A percentile compares a stretch with the other conserved stretches of the same genome.
These are phyloP conservation scores for Rhexocercosporidium sp. DNA, from an alignment of 2,329 filamentous ascomycete genomes.

Conservation along the genomic window DNA sequence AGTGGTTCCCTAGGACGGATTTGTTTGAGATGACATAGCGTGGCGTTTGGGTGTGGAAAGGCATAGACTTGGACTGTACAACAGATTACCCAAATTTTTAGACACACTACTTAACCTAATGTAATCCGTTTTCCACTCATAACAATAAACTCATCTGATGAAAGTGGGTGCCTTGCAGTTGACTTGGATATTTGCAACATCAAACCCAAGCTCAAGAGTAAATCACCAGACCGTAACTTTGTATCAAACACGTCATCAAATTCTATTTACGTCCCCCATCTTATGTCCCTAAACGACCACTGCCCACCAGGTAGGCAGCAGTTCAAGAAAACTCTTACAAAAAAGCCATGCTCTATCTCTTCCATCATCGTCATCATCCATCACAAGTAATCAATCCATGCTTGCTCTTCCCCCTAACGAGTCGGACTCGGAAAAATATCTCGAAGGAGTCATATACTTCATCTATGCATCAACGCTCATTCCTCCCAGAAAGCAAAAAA, in stretches of 20 bases:
- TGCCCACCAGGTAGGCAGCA: background rate
- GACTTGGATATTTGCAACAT: background rate
- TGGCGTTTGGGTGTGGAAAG: background rate
- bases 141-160: no score
- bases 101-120: background rate
- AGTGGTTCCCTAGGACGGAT: background rate
- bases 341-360: background rate
- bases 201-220: background rate
- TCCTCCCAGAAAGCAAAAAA: background rate
- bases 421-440: background rate
- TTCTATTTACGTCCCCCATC: slow-evolving; percentile 15
- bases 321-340: slow-evolving; percentile 9
- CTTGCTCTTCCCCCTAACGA: background rate
- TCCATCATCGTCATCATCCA: slow-evolving; percentile 11
- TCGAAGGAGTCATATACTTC: slow-evolving; percentile 10
- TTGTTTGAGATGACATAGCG: background rate
- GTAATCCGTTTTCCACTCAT: background rate
- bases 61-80: background rate
- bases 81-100: background rate
- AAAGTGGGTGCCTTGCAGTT: no score
- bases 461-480: slow-evolving; percentile 25
- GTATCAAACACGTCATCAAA: slow-evolving; percentile 9
- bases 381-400: slow-evolving; percentile 13
- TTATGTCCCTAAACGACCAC: background rate
- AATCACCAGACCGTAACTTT: background rate